Conservation (phyloP, 2,329 filamentous ascomycete genomes). For the Ophiobolus disseminans region DNA sequence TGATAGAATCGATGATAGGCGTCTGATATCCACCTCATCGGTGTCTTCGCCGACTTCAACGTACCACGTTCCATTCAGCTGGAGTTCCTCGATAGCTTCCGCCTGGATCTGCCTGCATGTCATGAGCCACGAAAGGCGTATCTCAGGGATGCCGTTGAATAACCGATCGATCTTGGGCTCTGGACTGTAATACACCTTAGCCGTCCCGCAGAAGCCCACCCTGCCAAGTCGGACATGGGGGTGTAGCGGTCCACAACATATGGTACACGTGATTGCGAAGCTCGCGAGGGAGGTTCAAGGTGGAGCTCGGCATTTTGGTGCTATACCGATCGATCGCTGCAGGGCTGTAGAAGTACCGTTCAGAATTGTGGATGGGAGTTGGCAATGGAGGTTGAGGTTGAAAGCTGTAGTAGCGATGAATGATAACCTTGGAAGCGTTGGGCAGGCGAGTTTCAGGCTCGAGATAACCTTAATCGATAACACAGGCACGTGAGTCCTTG, state of each 20-base stretch:
- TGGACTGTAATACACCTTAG: too few species aligned
- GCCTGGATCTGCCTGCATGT: slow-evolving; percentile 8
- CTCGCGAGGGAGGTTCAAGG: slow-evolving; percentile 15
- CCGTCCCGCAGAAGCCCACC: too few species aligned
- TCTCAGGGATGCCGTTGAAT: background rate
- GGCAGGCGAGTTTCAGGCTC: too few species aligned
- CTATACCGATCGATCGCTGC: background rate
- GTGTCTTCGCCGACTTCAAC: background rate
- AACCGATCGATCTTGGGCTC: too few species aligned
- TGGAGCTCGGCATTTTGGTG: slow-evolving; percentile 4
- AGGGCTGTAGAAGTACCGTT: background rate
- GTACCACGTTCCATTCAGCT: background rate
- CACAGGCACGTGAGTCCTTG: too few species aligned
- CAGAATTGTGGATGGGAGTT: background rate
- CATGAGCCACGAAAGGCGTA: slow-evolving; percentile 14
- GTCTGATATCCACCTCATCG: too few species aligned
- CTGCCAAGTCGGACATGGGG: too few species aligned
- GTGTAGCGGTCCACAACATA: slow-evolving; percentile 1
- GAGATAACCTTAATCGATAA: too few species aligned
- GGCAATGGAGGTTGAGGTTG: too few species aligned
- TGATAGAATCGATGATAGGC: too few species aligned
- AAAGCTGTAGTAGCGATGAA: too few species aligned
- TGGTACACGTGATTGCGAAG: slow-evolving; percentile 16
- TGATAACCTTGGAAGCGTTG: too few species aligned
- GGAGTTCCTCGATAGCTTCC: slow-evolving; percentile 7